Percentiles rank a stretch among this genome's conserved stretches.
Conservation (phyloP, 768 basidiomycete species). For the Suillus americanus region DNA sequence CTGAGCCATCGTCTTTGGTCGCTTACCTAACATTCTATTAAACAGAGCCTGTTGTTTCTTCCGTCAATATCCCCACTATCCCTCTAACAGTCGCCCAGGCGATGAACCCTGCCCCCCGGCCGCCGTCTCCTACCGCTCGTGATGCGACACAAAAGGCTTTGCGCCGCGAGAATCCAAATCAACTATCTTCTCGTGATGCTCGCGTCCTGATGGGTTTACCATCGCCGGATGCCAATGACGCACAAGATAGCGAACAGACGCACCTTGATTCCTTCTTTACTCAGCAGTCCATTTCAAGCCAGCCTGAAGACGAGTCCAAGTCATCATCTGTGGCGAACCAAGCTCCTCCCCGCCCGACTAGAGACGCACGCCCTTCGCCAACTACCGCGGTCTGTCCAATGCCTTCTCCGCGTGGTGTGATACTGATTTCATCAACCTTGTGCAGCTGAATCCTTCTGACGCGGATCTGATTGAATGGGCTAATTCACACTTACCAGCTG, state of each 20-base stretch:
- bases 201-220: conserved; percentile 65
- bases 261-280: conserved; percentile 59
- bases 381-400: conserved; percentile 20
- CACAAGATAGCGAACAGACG: conserved; percentile 43
- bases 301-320: conserved; percentile 15
- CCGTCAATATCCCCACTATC: conserved; percentile 95
- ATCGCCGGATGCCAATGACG: conserved; percentile 23
- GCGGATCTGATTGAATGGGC: conserved; percentile 80
- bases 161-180: conserved; percentile 81
- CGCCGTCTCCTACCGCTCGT: conserved; percentile 87
- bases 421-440: conserved; percentile 11
- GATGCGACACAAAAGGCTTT: conserved; percentile 87
- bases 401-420: conserved; percentile 4
- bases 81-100: conserved; percentile 93
- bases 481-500: conserved; percentile 74
- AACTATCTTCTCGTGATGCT: conserved; percentile 78
- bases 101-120: conserved; percentile 94
- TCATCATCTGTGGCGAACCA: conserved; percentile 18
- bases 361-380: conserved; percentile 50
- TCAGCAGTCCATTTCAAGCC: conserved; percentile 32
- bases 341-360: conserved; percentile 66
- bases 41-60: conserved; percentile 90
- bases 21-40: background rate
- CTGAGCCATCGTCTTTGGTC: background rate
- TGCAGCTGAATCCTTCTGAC: conserved; percentile 36